Base-by-base conservation (phyloP, 306 rosid genomes). In the Gleditsia sinensis region DNA sequence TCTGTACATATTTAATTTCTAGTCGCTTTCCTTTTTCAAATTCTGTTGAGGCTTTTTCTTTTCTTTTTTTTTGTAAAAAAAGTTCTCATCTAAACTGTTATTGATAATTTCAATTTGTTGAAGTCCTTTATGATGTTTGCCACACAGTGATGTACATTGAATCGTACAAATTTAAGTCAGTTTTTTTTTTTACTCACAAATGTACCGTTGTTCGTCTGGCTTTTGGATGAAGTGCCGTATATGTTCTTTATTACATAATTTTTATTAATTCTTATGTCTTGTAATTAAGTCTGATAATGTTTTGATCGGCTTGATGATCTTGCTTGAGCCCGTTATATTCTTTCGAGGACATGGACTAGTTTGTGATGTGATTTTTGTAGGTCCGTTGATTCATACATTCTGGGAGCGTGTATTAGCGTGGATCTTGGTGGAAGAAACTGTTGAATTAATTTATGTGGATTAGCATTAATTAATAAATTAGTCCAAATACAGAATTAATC, bases 291-390 rank as follows among this genome's bases (percentile, higher is more conserved):
- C n/a, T 55, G 28, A 39, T 43, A 13, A 32, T 64, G 69, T 55
- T 64, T 53, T 72, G 63, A 72, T 45, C 20, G 7, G 20, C 63
- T 34, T 56, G 39, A 43, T 39, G 13, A 63, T 61, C 28, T 43
- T 64, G 51, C 24, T 63, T 21, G 40, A 28, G 24, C 25, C 28
- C 30, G 20, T 27, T 17, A 28, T 24, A 25, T 23, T 12, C 40
- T 66, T 73, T 25, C 34, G 27, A 27, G 68, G 33, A n/a, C 45
- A 1, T n/a, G 24, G 25, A 32, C 19, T 30, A 32, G 42, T 24
- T 8, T n/a, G n/a, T n/a, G n/a, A n/a, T n/a, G 14, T 20, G 24
- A 20, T 39, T 59, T 48, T 56, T 33, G 14, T 17, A 33, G 2
- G 20, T n/a, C 13, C 7, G 24, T 39, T 3, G n/a, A 17, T 7